Evolutionary conservation across 2,329 filamentous ascomycete species (phyloP).

Genomic region (Neonectria sp.): DNA sequence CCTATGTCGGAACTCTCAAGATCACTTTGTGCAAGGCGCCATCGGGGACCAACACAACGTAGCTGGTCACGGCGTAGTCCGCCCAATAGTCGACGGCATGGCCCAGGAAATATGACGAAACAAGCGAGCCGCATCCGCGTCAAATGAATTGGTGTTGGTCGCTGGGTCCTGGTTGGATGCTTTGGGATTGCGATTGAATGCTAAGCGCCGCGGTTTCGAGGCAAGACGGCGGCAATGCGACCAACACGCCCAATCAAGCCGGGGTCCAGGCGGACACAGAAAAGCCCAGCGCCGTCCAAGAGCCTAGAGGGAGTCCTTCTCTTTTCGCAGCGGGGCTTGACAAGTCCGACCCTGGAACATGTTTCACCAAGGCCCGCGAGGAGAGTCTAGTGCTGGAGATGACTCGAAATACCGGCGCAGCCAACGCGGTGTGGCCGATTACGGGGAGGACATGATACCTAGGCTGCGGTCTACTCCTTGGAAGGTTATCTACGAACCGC

Average conservation of each 20-base stretch:
- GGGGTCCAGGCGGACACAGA: neutral
- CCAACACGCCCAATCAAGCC: constrained; percentile 20
- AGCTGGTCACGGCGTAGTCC: neutral
- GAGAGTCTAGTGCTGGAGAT: constrained; percentile 1
- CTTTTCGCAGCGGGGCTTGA: neutral
- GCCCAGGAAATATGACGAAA: neutral
- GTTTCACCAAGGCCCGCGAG: constrained; percentile 16
- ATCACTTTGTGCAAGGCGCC: neutral
- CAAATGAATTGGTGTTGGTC: constrained; percentile 2
- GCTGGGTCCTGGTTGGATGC: constrained; percentile 5
- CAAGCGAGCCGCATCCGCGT: constrained; percentile 4
- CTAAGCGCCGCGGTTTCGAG: constrained; percentile 26
- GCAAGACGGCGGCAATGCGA: constrained; percentile 21
- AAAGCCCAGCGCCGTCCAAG: constrained; percentile 5
- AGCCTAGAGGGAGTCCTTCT: neutral
- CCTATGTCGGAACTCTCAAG: neutral
- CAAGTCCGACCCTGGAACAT: constrained; percentile 14
- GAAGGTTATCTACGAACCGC: constrained; percentile 5
- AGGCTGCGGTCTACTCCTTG: neutral
- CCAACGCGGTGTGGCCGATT: constrained; percentile 13
- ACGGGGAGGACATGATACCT: neutral
- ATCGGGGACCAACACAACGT: constrained; percentile 3
- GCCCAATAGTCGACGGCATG: constrained; percentile 6
- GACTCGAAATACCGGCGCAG: constrained; percentile 4
- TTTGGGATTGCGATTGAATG: constrained; percentile 4